phyloP scores from a whole-genome alignment of 108 stramenopile species.

The Skeletonema menzelii region DNA sequence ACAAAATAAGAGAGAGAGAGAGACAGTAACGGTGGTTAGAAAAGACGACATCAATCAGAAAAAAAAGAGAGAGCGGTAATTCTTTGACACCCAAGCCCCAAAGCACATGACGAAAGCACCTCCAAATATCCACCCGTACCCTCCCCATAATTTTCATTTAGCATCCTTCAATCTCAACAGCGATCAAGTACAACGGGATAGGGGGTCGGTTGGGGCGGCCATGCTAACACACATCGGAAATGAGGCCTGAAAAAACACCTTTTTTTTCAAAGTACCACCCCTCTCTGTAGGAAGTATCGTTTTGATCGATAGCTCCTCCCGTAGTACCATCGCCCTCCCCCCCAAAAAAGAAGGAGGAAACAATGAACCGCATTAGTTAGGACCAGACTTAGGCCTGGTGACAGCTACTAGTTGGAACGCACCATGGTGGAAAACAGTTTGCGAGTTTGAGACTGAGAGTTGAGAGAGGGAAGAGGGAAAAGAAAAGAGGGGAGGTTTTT shows the following conservation, averaged over 20 bases:
- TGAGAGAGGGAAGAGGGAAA: too few relatives aligned
- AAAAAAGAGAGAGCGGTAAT: neutral
- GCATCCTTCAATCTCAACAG: neutral
- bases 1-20: neutral
- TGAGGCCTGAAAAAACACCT: too few relatives aligned
- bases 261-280: too few relatives aligned
- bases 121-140: neutral
- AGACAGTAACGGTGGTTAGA: neutral
- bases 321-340: neutral
- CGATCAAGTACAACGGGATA: neutral
- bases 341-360: neutral
- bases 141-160: neutral
- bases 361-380: neutral
- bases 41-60: neutral
- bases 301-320: too few relatives aligned
- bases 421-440: constrained; percentile 13
- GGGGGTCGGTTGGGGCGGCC: too few relatives aligned
- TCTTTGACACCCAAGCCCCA: neutral
- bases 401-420: neutral
- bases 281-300: too few relatives aligned
- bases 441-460: too few relatives aligned
- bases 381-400: too few relatives aligned
- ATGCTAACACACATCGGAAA: neutral
- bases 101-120: neutral
- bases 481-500: too few relatives aligned